These are phyloP conservation scores for Tilletia caries DNA, from an alignment of 1,284 basidiomycete genomes.

Conservation along the genomic window DNA sequence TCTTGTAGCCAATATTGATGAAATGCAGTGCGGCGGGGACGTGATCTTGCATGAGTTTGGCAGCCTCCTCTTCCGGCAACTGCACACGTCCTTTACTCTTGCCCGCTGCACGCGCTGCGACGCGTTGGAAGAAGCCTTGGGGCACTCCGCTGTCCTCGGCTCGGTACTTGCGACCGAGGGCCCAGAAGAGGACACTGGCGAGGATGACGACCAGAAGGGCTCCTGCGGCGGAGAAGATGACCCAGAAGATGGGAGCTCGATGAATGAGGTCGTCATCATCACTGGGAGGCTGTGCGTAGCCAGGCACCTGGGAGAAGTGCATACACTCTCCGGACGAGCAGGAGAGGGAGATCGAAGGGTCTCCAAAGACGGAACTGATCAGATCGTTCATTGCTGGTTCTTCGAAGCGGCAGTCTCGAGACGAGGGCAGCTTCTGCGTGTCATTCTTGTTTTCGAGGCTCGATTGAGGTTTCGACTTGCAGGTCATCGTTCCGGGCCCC, in stretches of 20 bases:
- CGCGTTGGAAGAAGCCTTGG: conserved; percentile 2
- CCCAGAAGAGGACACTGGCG: conserved; percentile 54
- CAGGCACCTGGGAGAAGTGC: conserved; percentile 88
- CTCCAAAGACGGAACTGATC: conserved; percentile 89
- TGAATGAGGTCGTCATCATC: conserved; percentile 16
- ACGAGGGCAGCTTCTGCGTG: conserved; percentile 9
- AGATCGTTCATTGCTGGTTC: conserved; percentile 94
- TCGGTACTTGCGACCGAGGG: conserved; percentile 30
- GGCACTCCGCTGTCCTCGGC: conserved; percentile 10
- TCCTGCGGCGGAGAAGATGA: conserved; percentile 76
- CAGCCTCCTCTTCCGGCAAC: conserved; percentile 66
- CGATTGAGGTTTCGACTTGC: conserved; percentile 59
- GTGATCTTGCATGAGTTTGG: conserved; percentile 85
- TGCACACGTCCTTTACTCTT: conserved; percentile 24
- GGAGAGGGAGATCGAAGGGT: conserved; percentile 78
- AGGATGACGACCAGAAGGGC: conserved; percentile 64
- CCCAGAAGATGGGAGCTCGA: conserved; percentile 58
- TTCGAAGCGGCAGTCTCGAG: conserved; percentile 72
- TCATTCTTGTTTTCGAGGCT: conserved; percentile 53
- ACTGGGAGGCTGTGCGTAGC: conserved; percentile 52
- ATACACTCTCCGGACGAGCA: conserved; percentile 90
- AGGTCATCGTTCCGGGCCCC: conserved; percentile 83
- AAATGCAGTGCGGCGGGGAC: conserved; percentile 89
- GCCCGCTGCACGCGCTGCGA: conserved; percentile 7
- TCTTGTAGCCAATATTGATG: conserved; percentile 70